Evolutionary conservation across 2,329 filamentous ascomycete species (phyloP).

Genomic region (Neofusicoccum ribis): DNA sequence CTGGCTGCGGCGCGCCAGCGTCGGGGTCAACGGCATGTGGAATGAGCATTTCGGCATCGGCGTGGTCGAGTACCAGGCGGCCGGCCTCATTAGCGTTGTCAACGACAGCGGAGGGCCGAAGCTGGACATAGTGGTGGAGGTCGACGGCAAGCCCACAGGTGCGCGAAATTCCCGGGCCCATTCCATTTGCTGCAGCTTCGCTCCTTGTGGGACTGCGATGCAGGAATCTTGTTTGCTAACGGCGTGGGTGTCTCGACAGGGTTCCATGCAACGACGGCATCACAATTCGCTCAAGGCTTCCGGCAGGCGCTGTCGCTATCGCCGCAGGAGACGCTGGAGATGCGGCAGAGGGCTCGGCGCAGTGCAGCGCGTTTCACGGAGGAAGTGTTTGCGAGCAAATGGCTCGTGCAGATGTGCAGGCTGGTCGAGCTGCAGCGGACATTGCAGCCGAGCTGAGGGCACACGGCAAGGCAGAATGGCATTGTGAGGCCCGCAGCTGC

Average conservation of each 20-base stretch:
- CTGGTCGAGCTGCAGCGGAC: constrained; percentile 56
- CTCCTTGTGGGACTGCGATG: background rate
- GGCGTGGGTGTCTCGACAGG: constrained; percentile 49
- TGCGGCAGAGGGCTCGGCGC: constrained; percentile 72
- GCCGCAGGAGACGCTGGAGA: constrained; percentile 64
- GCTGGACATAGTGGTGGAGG: constrained; percentile 82
- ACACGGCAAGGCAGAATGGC: constrained; percentile 9
- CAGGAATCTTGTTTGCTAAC: constrained; percentile 8
- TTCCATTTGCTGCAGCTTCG: background rate
- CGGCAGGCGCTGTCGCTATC: constrained; percentile 71
- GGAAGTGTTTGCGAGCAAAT: constrained; percentile 76
- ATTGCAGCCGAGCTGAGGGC: constrained; percentile 9
- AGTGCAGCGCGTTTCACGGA: constrained; percentile 87
- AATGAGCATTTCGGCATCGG: constrained; percentile 99
- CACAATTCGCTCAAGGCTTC: constrained; percentile 80
- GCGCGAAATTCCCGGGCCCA: constrained; percentile 29
- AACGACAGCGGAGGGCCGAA: constrained; percentile 93
- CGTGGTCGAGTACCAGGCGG: constrained; percentile 96
- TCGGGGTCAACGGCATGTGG: constrained; percentile 99
- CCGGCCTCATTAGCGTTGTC: constrained; percentile 87
- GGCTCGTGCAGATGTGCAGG: constrained; percentile 72
- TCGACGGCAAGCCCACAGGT: constrained; percentile 79
- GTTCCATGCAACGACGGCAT: constrained; percentile 77
- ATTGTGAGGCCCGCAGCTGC: background rate
- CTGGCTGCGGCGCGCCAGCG: constrained; percentile 72